Base-by-base conservation (phyloP, 129 eudicot species). In the Ambrosia artemisiifolia region DNA sequence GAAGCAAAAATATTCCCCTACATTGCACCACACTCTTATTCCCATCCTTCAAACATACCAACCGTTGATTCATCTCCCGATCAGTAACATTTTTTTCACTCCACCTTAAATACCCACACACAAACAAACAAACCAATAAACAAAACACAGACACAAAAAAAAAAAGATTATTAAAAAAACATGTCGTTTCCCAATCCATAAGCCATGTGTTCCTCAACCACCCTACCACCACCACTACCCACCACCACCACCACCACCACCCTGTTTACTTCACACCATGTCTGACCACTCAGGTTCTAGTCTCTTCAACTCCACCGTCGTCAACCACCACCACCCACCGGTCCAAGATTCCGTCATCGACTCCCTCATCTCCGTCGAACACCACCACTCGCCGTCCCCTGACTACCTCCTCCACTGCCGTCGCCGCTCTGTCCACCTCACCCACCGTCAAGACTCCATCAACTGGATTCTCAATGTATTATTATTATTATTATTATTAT, bases 391-490 rank as follows among this genome's bases (percentile, higher is more conserved):
- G 17, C 86, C 84, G 42, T 76, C 12, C 3, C 66, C 84, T 3
- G 84, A 86, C 67, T 78, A 74, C 78, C 14, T 80, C 72, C 43
- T 6, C 73, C 78, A 67, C 51, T 56, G 46, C 51, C 68, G 28
- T 24, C 28, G 28, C 28, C 28, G 28, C 28, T 24, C 28, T 24
- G 28, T 24, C 28, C 28, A 75, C 65, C 75, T 70, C 80, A 66
- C 75, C 70, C 73, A 66, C 56, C 92, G 92, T 71, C 92, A 84
- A 65, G 89, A 87, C 77, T 75, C 92, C 72, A 79, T 87, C 61
- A 81, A 77, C 76, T 87, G 87, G 85, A 84, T 87, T 46, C 89
- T 87, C 68, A 76, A 76, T 60, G 92, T 87, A 67, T 44, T 7
- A 54, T 54, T 7, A 3, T 14, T 11, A 6, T 14, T 11, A 6